Base-by-base conservation (phyloP, 371 early-diverging fungal genomes). In the Circinella minor region DNA sequence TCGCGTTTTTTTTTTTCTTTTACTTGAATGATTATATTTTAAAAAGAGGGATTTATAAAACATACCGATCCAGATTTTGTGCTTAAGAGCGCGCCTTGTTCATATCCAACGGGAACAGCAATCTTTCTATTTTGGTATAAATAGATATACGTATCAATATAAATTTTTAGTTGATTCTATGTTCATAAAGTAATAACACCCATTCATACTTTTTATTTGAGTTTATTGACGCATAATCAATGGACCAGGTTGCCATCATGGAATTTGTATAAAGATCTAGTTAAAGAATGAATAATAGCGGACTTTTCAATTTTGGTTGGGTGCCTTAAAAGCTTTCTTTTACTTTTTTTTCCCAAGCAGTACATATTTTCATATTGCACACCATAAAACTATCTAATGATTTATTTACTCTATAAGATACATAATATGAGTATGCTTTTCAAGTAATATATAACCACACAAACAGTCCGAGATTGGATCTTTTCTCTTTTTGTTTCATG, bases 151-250 rank as follows among this genome's bases (percentile, higher is more conserved):
- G 27, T 27, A 27, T 27, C 27, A 27, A 27, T 27, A 27, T 27
- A 27, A 27, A 0, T 27, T 27, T 27, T 27, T 27, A 2, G 27
- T 27, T 27, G 2, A 27, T 27, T 27, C 27, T 27, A 27, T 27
- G 27, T 27, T 27, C 27, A 27, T 27, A 27, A 27, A 27, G 27
- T 27, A 2, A 27, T 27, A 27, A 2, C 27, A 1, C 6, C 43
- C 11, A 43, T 43, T 43, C 6, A 11, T 43, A 74, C 76, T 67
- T 79, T 20, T 67, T 61, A 11, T 57, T 38, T 15, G 69, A 37
- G 27, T 71, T 71, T 47, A 78, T 76, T 27, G 81, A 78, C 57
- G 77, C 72, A 72, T 76, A 81, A 70, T 81, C 78, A 13, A 81
- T 67, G 62, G 76, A 66, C 81, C 81, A 81, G 48, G 71, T 68